Evolutionary conservation across 257 asterid genomes (phyloP).

Genomic region (Euphrasia confusa): DNA sequence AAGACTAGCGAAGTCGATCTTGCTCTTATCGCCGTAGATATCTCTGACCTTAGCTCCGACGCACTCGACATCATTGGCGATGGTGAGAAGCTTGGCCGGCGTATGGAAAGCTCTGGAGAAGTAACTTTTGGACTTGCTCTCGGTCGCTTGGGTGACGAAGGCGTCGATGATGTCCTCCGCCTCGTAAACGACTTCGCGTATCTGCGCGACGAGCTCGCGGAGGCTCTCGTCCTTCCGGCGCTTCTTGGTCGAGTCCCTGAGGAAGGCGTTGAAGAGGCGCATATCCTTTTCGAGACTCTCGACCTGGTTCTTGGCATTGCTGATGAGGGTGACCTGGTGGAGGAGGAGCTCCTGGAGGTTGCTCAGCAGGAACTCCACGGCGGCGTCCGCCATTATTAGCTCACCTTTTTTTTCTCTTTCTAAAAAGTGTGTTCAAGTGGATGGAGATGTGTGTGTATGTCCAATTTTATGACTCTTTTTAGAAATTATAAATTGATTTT

Average conservation of each 20-base stretch:
- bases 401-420: background rate
- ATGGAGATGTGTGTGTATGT: background rate
- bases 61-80: slow-evolving; percentile 26
- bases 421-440: background rate
- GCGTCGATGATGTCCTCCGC: slow-evolving; percentile 35
- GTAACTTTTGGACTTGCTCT: slow-evolving; percentile 17
- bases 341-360: slow-evolving; percentile 35
- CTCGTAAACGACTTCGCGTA: slow-evolving; percentile 38
- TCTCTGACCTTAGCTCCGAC: slow-evolving; percentile 23
- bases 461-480: no score
- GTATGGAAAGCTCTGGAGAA: slow-evolving; percentile 10
- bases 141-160: slow-evolving; percentile 24
- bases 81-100: slow-evolving; percentile 21
- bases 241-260: slow-evolving; percentile 29
- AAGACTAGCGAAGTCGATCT: slow-evolving; percentile 23
- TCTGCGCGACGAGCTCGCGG: slow-evolving; percentile 30
- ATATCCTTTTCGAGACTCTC: slow-evolving; percentile 31
- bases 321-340: slow-evolving; percentile 26
- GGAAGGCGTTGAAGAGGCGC: slow-evolving; percentile 36
- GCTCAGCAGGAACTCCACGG: slow-evolving; percentile 34
- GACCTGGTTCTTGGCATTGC: slow-evolving; percentile 24
- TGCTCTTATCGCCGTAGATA: slow-evolving; percentile 26
- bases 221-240: slow-evolving; percentile 29
- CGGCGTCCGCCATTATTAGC: slow-evolving; percentile 37
- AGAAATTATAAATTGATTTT: no score